Base-by-base conservation (phyloP, 257 asterid species). In the Fraxinus americana region DNA sequence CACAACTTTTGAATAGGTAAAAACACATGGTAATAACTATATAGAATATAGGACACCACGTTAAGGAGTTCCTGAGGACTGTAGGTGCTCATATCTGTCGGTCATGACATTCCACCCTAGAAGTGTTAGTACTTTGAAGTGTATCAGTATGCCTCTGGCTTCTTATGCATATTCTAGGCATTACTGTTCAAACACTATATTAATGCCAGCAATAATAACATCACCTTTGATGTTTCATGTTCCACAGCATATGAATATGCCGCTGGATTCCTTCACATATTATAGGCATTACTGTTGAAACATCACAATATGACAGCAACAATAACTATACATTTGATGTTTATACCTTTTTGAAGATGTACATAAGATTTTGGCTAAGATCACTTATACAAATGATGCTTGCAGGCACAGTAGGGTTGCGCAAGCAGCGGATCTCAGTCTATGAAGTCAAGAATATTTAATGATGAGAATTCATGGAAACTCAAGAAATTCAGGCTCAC, bases 151-250 rank as follows among this genome's bases (percentile, higher is more conserved):
- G 77, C 63, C 19, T 69, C 36, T 63, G 16, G 25, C 14, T 39
- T 21, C 16, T 71, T 36, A 52, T 27, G 29, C 69, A 52, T 38
- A 68, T 39, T 43, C 36, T 50, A 41, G 21, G 23, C 16, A 72
- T 54, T n/a, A 61, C 35, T n/a, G 6, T 25, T 63, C 69, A 23
- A 23, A 63, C 17, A 1, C 16, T 57, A 57, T 11, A 19, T 23
- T 6, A 63, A 27, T 65, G 59, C 70, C 71, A 61, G 57, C 23
- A n/a, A 25, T 38, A 72, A 34, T 45, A 45, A 57, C 71, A 83
- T 78, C 27, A 16, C 29, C 13, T 14, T 35, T 61, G 57, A 76
- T 43, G 70, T 19, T 48, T 23, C 75, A 73, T 68, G 67, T 7
- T 67, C 35, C 72, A 59, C 35, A 54, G 43, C 50, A 30, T 30